These are phyloP conservation scores for Vickermania ingenoplastis DNA, from an alignment of 208 protist genomes.

Conservation along the genomic window DNA sequence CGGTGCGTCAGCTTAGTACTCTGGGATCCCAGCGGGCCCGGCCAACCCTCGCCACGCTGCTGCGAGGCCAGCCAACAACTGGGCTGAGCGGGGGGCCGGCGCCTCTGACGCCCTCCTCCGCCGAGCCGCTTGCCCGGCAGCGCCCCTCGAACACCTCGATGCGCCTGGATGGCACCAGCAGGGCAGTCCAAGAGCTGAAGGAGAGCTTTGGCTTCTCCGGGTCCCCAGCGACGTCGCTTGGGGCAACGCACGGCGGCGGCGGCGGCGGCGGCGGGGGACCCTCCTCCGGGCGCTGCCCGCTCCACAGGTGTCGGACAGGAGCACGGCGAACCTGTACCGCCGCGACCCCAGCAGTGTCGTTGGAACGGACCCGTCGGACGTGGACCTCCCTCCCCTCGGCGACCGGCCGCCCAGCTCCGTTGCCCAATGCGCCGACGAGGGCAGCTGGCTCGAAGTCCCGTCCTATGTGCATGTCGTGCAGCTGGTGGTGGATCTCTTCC, in stretches of 20 bases:
- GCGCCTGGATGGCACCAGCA: neutral
- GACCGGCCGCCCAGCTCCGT: too few species aligned
- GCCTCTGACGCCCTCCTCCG: neutral
- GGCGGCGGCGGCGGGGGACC: too few species aligned
- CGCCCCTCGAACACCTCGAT: neutral
- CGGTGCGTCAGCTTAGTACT: neutral
- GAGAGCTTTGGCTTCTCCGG: neutral
- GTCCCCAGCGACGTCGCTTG: too few species aligned
- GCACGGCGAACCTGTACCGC: too few species aligned
- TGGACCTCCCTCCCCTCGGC: too few species aligned
- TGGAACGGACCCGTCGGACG: too few species aligned
- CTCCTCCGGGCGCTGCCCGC: too few species aligned
- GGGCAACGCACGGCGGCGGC: too few species aligned
- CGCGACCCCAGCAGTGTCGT: too few species aligned
- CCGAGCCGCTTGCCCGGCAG: neutral
- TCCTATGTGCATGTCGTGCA: conserved; percentile 1
- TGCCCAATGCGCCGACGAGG: too few species aligned
- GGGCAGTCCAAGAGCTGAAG: neutral
- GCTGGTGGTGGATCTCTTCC: neutral
- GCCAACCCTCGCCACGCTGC: neutral
- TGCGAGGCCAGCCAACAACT: neutral
- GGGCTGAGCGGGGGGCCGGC: neutral
- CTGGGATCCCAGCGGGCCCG: neutral
- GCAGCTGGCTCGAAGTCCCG: neutral
- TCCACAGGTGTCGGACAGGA: too few species aligned